Evolutionary conservation across 345 rosid species (phyloP), one percentile per base, ranked within the genome.

Genomic region (Populus nigra): DNA sequence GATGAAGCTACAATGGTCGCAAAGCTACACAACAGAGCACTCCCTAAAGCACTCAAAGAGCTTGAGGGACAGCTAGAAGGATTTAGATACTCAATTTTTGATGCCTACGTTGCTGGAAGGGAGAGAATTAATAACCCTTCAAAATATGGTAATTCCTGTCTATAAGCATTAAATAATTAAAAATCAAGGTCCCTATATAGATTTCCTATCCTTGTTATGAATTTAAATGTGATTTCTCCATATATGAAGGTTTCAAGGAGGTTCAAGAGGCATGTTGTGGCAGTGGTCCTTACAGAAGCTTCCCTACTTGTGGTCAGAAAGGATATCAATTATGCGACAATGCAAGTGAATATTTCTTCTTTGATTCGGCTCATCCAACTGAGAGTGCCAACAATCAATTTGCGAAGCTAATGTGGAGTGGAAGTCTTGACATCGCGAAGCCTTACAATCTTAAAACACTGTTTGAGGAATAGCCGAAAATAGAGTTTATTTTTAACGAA

Each of bases 51-150:
- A 25, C 76, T 82, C 16, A 23, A 62, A 20, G 73, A 72, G 31
- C 71, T 85, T 1, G 39, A 80, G 49, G 27, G 22, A 22, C 67
- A 84, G 31, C 82, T 86, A 6, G n/a, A 25, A 41, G 87, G 90
- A 50, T 80, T 80, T 36, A 39, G 23, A 59, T 80, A 76, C 31
- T 23, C 71, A 9, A 10, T 7, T 27, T 66, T 65, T 20, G 68
- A 75, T 76, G 39, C 71, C 22, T 65, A 71, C 62, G 65, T 25
- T 6, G 27, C 79, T 13, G n/a, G 55, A 10, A 33, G 29, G 5
- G 27, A 71, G 22, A 66, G 62, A 38, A 41, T 80, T 2, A 63
- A 75, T 27, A 23, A 80, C 23, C 83, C 83, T 71, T 65, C 76
- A 53, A 71, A 75, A 71, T 75, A 71, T 65, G 76, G 83, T 75